Evolutionary conservation across 1,139 yeast genomes (phyloP), one percentile per base, ranked within the genome.

Genomic region (Hemisphaericaspora lyxosophila): DNA sequence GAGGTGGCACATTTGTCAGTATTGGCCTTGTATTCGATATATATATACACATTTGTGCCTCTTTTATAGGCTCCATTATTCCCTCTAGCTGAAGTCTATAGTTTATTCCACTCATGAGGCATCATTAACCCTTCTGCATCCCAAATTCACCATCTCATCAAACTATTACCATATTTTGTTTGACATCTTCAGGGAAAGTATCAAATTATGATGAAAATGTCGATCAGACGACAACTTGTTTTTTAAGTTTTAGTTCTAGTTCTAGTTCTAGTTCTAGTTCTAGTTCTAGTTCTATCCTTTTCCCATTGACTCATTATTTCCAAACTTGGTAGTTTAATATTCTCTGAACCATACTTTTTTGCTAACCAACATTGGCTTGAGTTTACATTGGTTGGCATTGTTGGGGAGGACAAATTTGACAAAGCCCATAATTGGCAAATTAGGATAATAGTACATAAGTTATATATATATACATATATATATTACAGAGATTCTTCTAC

Each of bases 341-440:
- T 57, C 6, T 75, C 76, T 14, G 69, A 57, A n/a, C n/a, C n/a
- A 37, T 59, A 55, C 4, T 60, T 63, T 31, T 75, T 56, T 6
- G 76, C 64, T 23, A 69, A 55, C 14, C 67, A 52, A 23, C 67
- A 64, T 4, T n/a, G n/a, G 65, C 71, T 50, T 73, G 78, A 17
- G 67, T 63, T 51, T 73, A n/a, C 78, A 5, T 70, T 60, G 25
- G 69, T 57, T 22, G 77, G 73, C 57, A 72, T 65, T n/a, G n/a
- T n/a, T n/a, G 14, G 78, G 78, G 23, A 69, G 60, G 14, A 70
- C 62, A 33, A 61, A 57, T 42, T 67, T 68, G 19, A 64, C 60
- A 19, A 73, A 48, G 2, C 66, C 71, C 11, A 64, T 52, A 38
- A 67, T 59, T 17, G 64, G 53, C 37, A 73, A 53, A 1, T 74